Percentiles rank a stretch among this genome's conserved stretches.
phyloP scores from a whole-genome alignment of 768 basidiomycete genomes.

The Chalciporus piperatus region DNA sequence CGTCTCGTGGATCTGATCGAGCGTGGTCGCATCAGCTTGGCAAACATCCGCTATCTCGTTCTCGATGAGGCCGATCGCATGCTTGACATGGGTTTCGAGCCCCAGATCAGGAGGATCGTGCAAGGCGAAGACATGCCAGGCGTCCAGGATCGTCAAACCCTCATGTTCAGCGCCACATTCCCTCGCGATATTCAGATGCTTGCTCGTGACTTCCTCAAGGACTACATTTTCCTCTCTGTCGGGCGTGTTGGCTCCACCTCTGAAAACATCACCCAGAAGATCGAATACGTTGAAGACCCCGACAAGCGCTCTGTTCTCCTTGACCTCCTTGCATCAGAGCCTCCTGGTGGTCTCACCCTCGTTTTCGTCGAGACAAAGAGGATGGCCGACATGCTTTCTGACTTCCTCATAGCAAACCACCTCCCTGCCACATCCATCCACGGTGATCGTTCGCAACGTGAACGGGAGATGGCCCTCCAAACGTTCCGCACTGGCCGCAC shows the following conservation, averaged over 20 bases:
- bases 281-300: conserved; percentile 95
- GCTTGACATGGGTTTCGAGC: conserved; percentile 99
- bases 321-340: conserved; percentile 83
- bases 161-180: conserved; percentile 99
- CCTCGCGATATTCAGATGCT: conserved; percentile 98
- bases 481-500: conserved; percentile 95
- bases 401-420: conserved; percentile 82
- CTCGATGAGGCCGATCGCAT: conserved; percentile 99
- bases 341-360: conserved; percentile 73
- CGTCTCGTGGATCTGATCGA: conserved; percentile 98
- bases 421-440: conserved; percentile 96
- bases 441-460: conserved; percentile 95
- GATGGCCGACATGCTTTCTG: conserved; percentile 98
- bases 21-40: conserved; percentile 92
- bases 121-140: conserved; percentile 99
- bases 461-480: conserved; percentile 92
- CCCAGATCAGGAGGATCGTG: conserved; percentile 97
- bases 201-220: conserved; percentile 94
- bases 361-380: conserved; percentile 99
- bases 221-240: conserved; percentile 98
- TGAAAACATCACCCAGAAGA: conserved; percentile 99
- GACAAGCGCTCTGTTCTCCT: conserved; percentile 97
- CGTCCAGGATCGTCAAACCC: conserved; percentile 85
- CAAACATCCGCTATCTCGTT: conserved; percentile 96
- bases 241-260: conserved; percentile 98